Evolutionary conservation across 352 stramenopile species (phyloP).

Genomic region (Aphanomyces invadans): DNA sequence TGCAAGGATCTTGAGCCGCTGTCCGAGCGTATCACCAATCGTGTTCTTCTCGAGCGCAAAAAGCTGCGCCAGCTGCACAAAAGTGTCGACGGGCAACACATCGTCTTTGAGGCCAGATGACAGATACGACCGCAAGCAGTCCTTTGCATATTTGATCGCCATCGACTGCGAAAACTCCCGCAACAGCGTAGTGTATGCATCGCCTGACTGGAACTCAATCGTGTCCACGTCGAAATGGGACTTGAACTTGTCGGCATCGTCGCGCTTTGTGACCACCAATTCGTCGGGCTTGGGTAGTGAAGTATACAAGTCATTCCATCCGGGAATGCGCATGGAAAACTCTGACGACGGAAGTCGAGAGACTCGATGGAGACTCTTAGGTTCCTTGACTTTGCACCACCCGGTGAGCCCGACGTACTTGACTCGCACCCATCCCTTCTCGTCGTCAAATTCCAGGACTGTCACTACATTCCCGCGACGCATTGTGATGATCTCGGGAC

Average conservation of each 20-base stretch:
- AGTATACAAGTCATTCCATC: background rate
- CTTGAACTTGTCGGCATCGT: background rate
- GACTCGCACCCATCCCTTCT: background rate
- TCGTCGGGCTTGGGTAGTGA: background rate
- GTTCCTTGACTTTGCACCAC: background rate
- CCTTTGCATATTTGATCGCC: constrained; percentile 7
- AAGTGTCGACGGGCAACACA: background rate
- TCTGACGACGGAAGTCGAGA: background rate
- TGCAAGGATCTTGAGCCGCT: background rate
- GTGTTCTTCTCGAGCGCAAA: constrained; percentile 4
- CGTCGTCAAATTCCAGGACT: background rate
- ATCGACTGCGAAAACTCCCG: background rate
- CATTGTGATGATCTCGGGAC: background rate
- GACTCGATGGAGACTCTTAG: background rate
- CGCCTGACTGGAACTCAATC: background rate
- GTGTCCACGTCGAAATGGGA: constrained; percentile 12
- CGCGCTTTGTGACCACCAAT: background rate
- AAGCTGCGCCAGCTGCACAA: constrained; percentile 8
- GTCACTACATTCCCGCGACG: background rate
- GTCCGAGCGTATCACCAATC: background rate
- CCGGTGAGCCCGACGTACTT: background rate
- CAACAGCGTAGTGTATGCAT: background rate
- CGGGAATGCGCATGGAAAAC: background rate
- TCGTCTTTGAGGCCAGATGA: background rate
- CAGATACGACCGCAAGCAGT: constrained; percentile 6